These are phyloP conservation scores for Apiospora phragmitis DNA, from an alignment of 2,329 filamentous ascomycete species.

Conservation along the genomic window DNA sequence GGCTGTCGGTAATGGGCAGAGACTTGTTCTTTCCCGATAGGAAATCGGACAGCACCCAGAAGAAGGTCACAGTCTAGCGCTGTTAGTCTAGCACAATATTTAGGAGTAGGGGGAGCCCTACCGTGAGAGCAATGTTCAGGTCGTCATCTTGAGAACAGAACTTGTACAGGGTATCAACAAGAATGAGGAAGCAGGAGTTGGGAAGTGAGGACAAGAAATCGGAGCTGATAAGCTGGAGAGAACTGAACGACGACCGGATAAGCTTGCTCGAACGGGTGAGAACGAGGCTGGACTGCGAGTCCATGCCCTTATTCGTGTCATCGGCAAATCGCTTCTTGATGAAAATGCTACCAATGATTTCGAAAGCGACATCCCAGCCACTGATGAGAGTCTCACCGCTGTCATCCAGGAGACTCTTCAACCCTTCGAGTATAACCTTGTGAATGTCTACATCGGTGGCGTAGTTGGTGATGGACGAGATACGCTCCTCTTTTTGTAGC, in stretches of 20 bases:
- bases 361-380: constrained; percentile 85
- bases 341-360: constrained; percentile 83
- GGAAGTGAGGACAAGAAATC: constrained; percentile 81
- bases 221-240: constrained; percentile 88
- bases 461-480: constrained; percentile 57
- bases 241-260: constrained; percentile 84
- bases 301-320: constrained; percentile 33
- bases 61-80: constrained; percentile 80
- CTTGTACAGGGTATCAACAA: constrained; percentile 84
- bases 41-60: constrained; percentile 93
- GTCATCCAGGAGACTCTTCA: constrained; percentile 82
- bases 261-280: constrained; percentile 68
- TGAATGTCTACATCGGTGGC: constrained; percentile 77
- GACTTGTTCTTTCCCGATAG: constrained; percentile 62
- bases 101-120: constrained; percentile 32
- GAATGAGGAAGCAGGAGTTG: constrained; percentile 69
- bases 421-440: constrained; percentile 73
- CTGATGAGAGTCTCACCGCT: constrained; percentile 80
- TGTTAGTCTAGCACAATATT: constrained; percentile 10
- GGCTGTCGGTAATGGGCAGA: constrained; percentile 57
- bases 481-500: constrained; percentile 55
- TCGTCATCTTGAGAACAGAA: constrained; percentile 91
- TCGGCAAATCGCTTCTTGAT: constrained; percentile 39
- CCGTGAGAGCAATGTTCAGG: constrained; percentile 90
- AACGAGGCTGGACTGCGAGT: constrained; percentile 36